These are phyloP conservation scores for Allium sativum DNA, from an alignment of 106 monocot genomes.

Conservation along the genomic window DNA sequence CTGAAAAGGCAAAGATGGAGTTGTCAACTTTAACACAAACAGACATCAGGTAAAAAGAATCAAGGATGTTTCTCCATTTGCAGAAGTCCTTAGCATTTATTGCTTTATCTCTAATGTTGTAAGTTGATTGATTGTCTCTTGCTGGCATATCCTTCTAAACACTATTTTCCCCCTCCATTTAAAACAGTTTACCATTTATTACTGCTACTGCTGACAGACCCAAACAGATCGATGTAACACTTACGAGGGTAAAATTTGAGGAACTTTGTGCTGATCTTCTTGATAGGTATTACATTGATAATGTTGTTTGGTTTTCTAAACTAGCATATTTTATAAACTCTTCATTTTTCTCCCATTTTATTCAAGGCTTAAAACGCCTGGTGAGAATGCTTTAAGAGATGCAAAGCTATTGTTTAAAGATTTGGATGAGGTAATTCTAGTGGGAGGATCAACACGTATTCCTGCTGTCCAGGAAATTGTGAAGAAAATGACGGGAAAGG, in stretches of 20 bases:
- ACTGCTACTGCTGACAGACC: constrained; percentile 80
- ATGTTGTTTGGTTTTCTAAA: not conserved
- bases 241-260: constrained; percentile 76
- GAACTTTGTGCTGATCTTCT: constrained; percentile 80
- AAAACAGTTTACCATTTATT: constrained; percentile 58
- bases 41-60: constrained; percentile 35
- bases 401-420: constrained; percentile 66
- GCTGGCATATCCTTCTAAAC: not conserved
- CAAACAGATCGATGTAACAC: constrained; percentile 65
- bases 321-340: not conserved
- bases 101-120: no score
- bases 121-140: not conserved
- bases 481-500: constrained; percentile 69
- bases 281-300: constrained; percentile 31
- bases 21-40: constrained; percentile 63
- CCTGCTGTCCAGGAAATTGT: constrained; percentile 76
- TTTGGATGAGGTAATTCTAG: constrained; percentile 75
- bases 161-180: not conserved
- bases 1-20: constrained; percentile 86
- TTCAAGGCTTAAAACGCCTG: constrained; percentile 59
- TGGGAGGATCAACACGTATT: constrained; percentile 77
- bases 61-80: no score
- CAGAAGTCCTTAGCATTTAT: no score
- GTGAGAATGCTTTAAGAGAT: constrained; percentile 58
- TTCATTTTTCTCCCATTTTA: not conserved